These are phyloP conservation scores for Pyrus betulifolia DNA, from an alignment of 306 rosid genomes.

Conservation along the genomic window DNA sequence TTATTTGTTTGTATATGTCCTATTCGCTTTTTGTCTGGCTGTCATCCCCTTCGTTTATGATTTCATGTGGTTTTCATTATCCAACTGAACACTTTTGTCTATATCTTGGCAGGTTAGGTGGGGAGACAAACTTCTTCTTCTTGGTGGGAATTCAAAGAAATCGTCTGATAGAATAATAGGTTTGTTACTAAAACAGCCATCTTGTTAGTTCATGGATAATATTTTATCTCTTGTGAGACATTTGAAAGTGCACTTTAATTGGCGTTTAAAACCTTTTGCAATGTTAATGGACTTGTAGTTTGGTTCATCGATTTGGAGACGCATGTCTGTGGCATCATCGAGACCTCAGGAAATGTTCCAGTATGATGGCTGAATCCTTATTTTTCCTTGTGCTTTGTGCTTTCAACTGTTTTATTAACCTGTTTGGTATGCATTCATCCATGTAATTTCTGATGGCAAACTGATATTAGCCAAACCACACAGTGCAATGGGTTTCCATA, in stretches of 20 bases:
- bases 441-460: background rate
- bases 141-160: slow-evolving; percentile 72
- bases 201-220: slow-evolving; percentile 3
- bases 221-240: background rate
- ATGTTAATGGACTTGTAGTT: slow-evolving; percentile 49
- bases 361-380: slow-evolving; percentile 26
- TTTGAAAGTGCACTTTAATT: background rate
- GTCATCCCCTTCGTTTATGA: slow-evolving; percentile 8
- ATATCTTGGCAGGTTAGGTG: slow-evolving; percentile 59
- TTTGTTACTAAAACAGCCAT: slow-evolving; percentile 22
- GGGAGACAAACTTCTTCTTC: slow-evolving; percentile 72
- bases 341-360: slow-evolving; percentile 83
- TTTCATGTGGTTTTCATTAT: slow-evolving; percentile 9
- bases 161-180: slow-evolving; percentile 57
- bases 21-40: background rate
- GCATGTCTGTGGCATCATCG: slow-evolving; percentile 46
- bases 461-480: background rate
- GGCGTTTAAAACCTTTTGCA: slow-evolving; percentile 21
- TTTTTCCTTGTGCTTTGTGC: slow-evolving; percentile 13
- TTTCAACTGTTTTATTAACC: background rate
- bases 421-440: background rate
- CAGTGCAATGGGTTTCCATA: background rate
- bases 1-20: background rate
- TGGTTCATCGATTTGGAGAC: slow-evolving; percentile 67
- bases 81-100: slow-evolving; percentile 7